Percentiles rank a stretch among this genome's conserved stretches.
Conservation (phyloP, 2,329 filamentous ascomycete genomes). For the Teratosphaeria gauchensis region DNA sequence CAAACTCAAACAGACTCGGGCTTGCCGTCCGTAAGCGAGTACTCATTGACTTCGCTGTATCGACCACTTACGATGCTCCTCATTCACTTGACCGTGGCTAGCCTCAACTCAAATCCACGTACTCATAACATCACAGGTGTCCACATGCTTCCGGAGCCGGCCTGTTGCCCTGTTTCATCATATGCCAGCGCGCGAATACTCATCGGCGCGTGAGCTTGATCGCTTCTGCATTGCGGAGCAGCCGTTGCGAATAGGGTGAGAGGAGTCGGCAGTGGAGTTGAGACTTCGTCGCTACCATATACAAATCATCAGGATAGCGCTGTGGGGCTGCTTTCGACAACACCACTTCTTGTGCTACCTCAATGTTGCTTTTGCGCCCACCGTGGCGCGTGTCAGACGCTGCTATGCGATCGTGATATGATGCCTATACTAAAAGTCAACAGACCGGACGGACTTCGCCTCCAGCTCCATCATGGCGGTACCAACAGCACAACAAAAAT, state of each 20-base stretch:
- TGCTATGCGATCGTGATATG: neutral
- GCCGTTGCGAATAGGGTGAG: slow-evolving; percentile 3
- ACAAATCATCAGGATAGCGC: slow-evolving; percentile 2
- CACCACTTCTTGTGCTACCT: slow-evolving; percentile 10
- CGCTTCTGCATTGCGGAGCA: neutral
- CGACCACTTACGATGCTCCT: neutral
- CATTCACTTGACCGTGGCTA: neutral
- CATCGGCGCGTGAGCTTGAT: neutral
- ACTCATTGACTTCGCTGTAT: neutral
- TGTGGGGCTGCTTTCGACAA: slow-evolving; percentile 7
- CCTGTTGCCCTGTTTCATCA: neutral
- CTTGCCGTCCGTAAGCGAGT: neutral
- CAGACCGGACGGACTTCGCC: neutral
- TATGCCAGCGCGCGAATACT: neutral
- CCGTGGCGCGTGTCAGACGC: slow-evolving; percentile 20
- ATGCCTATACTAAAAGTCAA: neutral
- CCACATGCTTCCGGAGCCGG: neutral
- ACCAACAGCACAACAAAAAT: neutral
- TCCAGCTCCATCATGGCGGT: neutral
- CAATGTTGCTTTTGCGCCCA: slow-evolving; percentile 6
- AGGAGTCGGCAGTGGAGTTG: slow-evolving; percentile 6
- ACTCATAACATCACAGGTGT: neutral
- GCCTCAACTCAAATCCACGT: neutral
- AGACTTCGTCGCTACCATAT: slow-evolving; percentile 13
- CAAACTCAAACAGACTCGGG: neutral